Percentiles rank a stretch among this genome's conserved stretches.
phyloP scores from a whole-genome alignment of 768 basidiomycete genomes.

The Lanmaoa rubissima region DNA sequence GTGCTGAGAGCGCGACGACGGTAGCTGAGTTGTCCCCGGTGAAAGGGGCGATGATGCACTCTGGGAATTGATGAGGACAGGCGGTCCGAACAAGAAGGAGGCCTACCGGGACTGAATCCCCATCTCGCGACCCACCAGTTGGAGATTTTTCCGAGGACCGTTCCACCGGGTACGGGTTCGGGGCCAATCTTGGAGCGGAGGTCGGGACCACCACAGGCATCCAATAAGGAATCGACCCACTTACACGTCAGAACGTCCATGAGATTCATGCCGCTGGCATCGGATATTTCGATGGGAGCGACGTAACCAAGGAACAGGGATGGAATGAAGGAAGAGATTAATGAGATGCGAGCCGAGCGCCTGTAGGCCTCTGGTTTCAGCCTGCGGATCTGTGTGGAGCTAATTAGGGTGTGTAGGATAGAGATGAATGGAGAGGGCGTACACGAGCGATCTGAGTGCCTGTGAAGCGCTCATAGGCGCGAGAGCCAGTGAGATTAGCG shows the following conservation, averaged over 20 bases:
- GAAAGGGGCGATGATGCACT: constrained; percentile 8
- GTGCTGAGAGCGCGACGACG: constrained; percentile 6
- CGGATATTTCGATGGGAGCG: constrained; percentile 9
- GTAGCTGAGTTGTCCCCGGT: constrained; percentile 10
- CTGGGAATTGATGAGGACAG: not conserved
- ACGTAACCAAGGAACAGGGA: constrained; percentile 7
- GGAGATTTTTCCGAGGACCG: constrained; percentile 2
- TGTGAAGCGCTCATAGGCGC: constrained; percentile 9
- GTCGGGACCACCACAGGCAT: not conserved
- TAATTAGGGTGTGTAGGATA: not conserved
- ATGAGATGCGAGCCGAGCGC: constrained; percentile 3
- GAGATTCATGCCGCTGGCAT: constrained; percentile 11
- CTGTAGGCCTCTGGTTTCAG: not conserved
- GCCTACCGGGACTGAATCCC: constrained; percentile 4
- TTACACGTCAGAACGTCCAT: constrained; percentile 1
- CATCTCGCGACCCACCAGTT: constrained; percentile 3
- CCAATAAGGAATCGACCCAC: not conserved
- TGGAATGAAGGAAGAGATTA: constrained; percentile 1
- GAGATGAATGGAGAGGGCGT: not conserved
- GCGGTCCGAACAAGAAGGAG: not conserved
- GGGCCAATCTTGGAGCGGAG: constrained; percentile 6
- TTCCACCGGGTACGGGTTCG: constrained; percentile 1
- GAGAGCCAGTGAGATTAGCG: constrained; percentile 2
- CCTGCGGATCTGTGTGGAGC: constrained; percentile 4
- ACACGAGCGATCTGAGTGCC: constrained; percentile 7